Conservation (phyloP, 805 yeast species). For the Torulaspora microellipsoides region DNA sequence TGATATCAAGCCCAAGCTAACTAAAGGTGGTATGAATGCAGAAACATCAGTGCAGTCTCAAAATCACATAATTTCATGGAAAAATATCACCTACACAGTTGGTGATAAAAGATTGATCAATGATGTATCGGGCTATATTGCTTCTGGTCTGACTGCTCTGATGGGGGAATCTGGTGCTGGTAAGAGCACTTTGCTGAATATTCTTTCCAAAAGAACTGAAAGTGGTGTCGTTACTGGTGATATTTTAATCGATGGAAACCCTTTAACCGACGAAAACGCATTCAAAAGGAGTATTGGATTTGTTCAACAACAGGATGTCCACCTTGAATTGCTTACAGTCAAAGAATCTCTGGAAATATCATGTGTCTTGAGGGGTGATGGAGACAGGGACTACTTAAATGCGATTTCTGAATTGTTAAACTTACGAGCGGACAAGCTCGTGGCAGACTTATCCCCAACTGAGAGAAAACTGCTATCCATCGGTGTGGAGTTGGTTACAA, state of each 20-base stretch:
- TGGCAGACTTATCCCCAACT: conserved; percentile 50
- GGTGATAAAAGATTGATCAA: conserved; percentile 36
- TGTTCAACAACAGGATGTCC: conserved; percentile 59
- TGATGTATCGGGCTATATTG: conserved; percentile 58
- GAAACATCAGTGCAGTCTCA: conserved; percentile 11
- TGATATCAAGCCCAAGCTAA: not conserved
- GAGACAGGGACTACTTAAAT: conserved; percentile 28
- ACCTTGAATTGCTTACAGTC: conserved; percentile 47
- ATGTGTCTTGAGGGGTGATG: conserved; percentile 45
- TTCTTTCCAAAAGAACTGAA: conserved; percentile 47
- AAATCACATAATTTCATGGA: conserved; percentile 57
- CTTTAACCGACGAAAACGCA: conserved; percentile 39
- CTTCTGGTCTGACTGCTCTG: conserved; percentile 58
- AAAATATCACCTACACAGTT: conserved; percentile 53
- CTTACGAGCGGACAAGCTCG: conserved; percentile 40
- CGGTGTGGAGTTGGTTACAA: conserved; percentile 53
- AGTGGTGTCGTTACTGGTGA: conserved; percentile 57
- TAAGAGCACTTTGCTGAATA: conserved; percentile 55
- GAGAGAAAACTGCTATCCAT: conserved; percentile 51
- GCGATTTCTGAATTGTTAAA: conserved; percentile 42
- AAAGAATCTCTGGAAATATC: conserved; percentile 50
- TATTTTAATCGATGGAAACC: conserved; percentile 51
- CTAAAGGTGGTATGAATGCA: not conserved
- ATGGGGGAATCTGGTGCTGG: conserved; percentile 71
- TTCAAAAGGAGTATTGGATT: conserved; percentile 54